Evolutionary conservation across 306 rosid species (phyloP).

Genomic region (Fagus sylvatica): DNA sequence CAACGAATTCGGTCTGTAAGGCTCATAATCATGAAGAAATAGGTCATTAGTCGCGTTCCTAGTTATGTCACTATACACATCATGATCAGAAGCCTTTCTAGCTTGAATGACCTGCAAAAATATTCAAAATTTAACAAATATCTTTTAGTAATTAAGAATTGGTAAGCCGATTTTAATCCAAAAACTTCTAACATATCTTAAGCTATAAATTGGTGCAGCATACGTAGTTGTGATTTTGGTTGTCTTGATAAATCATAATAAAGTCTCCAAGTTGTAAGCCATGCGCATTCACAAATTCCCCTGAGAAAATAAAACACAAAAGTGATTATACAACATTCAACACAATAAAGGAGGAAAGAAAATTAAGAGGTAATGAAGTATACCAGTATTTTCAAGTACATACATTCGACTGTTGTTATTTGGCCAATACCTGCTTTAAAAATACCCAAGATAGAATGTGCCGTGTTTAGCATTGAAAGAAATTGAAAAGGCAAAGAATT

Average conservation of each 20-base stretch:
- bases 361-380: neutral
- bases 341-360: neutral
- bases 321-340: neutral
- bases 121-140: neutral
- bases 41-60: conserved; percentile 31
- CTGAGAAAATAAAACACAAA: conserved; percentile 35
- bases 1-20: conserved; percentile 41
- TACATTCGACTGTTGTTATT: conserved; percentile 96
- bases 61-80: conserved; percentile 32
- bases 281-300: conserved; percentile 78
- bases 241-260: conserved; percentile 69
- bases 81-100: conserved; percentile 48
- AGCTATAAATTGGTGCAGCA: neutral
- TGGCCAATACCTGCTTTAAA: conserved; percentile 80
- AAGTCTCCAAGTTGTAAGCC: conserved; percentile 75
- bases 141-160: too few species aligned
- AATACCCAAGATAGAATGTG: neutral
- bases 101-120: conserved; percentile 65
- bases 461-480: neutral
- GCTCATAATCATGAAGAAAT: conserved; percentile 44
- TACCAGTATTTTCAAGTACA: conserved; percentile 97
- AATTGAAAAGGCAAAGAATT: neutral
- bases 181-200: neutral
- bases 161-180: too few species aligned
- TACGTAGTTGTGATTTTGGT: conserved; percentile 65